phyloP scores from a whole-genome alignment of 2,329 filamentous ascomycete species.

The Fusarium marasasianum region DNA sequence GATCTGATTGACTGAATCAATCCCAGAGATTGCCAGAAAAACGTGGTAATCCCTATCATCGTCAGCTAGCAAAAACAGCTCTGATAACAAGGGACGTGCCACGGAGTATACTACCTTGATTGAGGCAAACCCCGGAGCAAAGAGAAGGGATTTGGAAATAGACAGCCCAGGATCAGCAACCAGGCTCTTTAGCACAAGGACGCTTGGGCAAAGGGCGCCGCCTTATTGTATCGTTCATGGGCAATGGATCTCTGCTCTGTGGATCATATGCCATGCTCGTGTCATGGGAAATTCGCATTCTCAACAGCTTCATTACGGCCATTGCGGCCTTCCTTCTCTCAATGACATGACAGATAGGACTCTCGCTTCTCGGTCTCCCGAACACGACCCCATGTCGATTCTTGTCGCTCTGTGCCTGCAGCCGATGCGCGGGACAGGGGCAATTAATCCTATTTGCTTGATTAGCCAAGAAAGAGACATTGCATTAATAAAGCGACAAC shows the following conservation, averaged over 20 bases:
- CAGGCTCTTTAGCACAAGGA: background rate
- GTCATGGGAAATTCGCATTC: conserved; percentile 19
- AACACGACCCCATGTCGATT: conserved; percentile 18
- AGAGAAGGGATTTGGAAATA: conserved; percentile 11
- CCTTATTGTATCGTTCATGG: background rate
- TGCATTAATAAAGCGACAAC: background rate
- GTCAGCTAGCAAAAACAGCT: conserved; percentile 5
- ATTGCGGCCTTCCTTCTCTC: background rate
- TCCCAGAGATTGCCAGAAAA: conserved; percentile 19
- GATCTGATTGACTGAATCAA: conserved; percentile 4
- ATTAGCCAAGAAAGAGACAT: conserved; percentile 2
- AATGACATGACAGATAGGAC: background rate
- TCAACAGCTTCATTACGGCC: conserved; percentile 1
- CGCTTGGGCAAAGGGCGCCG: background rate
- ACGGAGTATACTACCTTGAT: conserved; percentile 20
- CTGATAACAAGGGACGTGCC: conserved; percentile 20
- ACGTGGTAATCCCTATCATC: conserved; percentile 18
- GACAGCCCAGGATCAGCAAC: conserved; percentile 12
- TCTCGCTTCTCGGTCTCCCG: background rate
- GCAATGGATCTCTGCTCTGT: background rate
- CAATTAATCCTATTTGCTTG: conserved; percentile 1
- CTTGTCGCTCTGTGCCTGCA: background rate
- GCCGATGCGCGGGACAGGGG: conserved; percentile 19
- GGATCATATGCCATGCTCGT: conserved; percentile 15
- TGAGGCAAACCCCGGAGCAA: conserved; percentile 18